phyloP scores from a whole-genome alignment of 1,284 basidiomycete species.

The Puccinia novopanici region DNA sequence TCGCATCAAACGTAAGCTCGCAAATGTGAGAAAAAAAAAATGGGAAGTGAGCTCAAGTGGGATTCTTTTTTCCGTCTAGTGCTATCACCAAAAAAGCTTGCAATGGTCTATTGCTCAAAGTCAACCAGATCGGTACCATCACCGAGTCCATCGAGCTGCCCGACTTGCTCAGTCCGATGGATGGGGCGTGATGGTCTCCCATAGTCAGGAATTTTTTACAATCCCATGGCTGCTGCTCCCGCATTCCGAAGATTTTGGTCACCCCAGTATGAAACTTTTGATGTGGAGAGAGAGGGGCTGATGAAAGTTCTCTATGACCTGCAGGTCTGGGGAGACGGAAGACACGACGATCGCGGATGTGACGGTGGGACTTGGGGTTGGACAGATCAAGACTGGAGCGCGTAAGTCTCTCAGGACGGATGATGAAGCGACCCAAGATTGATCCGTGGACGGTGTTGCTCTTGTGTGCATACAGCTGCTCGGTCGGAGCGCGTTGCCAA shows the following conservation, averaged over 20 bases:
- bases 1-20: constrained; percentile 77
- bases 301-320: no score
- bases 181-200: constrained; percentile 99
- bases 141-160: constrained; percentile 92
- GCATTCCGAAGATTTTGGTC: no score
- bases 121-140: constrained; percentile 98
- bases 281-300: not conserved
- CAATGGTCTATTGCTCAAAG: constrained; percentile 97
- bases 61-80: not conserved
- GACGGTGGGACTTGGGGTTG: constrained; percentile 85
- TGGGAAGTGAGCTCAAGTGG: not conserved
- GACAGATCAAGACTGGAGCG: constrained; percentile 98
- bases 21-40: not conserved
- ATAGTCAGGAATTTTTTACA: constrained; percentile 78
- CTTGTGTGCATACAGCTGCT: constrained; percentile 24
- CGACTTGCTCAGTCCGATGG: constrained; percentile 94
- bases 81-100: constrained; percentile 99
- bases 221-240: not conserved
- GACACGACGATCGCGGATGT: constrained; percentile 92
- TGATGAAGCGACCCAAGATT: no score
- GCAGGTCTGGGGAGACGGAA: constrained; percentile 53
- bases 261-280: not conserved
- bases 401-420: no score
- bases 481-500: constrained; percentile 58
- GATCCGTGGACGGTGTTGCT: not conserved